Evolutionary conservation across 345 rosid species (phyloP).

Genomic region (Acer negundo): DNA sequence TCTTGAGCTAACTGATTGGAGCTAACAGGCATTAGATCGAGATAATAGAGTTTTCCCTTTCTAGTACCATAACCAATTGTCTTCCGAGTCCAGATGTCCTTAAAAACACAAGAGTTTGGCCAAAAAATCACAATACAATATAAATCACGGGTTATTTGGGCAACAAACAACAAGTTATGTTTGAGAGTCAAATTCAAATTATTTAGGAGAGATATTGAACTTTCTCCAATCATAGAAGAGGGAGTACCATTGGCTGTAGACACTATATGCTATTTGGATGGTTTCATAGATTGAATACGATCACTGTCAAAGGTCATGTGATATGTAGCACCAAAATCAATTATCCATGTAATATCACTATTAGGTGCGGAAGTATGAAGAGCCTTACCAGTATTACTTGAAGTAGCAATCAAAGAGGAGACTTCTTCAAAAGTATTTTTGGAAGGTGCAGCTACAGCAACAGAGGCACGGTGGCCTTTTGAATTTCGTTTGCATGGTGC

Average conservation of each 20-base stretch:
- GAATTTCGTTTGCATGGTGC: not conserved
- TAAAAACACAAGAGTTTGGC: not conserved
- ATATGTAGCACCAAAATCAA: not conserved
- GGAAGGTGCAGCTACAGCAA: not conserved
- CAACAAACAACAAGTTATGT: not conserved
- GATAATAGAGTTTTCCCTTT: not conserved
- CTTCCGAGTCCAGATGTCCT: not conserved
- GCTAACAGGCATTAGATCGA: not conserved
- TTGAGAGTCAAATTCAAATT: not conserved
- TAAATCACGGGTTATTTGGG: not conserved
- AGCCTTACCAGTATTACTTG: not conserved
- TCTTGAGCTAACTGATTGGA: not conserved
- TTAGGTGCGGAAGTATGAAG: not conserved
- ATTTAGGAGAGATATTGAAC: not conserved
- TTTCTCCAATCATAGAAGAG: too few species aligned
- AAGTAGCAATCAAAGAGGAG: not conserved
- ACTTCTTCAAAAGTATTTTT: not conserved
- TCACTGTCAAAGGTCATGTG: not conserved
- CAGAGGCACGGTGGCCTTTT: not conserved
- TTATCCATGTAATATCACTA: not conserved
- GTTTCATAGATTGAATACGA: not conserved
- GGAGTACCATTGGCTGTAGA: not conserved
- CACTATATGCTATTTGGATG: not conserved
- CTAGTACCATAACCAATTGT: not conserved
- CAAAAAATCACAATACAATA: not conserved